A percentile compares a stretch with the other conserved stretches of the same genome.
phyloP scores from a whole-genome alignment of 139 green algal species.

The Coelastrella sp. region DNA sequence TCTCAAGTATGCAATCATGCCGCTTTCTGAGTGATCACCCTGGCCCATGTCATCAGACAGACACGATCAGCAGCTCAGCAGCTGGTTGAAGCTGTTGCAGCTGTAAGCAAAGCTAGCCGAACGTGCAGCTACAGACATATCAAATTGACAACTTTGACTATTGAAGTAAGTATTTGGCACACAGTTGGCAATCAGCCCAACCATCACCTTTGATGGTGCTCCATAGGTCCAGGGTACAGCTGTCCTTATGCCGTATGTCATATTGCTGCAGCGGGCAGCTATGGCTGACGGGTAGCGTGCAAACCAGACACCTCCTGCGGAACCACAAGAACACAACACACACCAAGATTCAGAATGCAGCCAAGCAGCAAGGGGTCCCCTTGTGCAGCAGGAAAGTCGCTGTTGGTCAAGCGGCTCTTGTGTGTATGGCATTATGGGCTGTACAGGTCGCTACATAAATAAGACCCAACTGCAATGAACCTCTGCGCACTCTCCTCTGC shows the following conservation, averaged over 20 bases:
- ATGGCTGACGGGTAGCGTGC: slow-evolving; percentile 13
- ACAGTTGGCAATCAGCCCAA: not conserved
- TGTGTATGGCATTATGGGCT: too few relatives aligned
- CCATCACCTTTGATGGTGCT: slow-evolving; percentile 20
- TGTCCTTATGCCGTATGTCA: slow-evolving; percentile 21
- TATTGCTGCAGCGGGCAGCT: slow-evolving; percentile 33
- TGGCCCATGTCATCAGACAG: too few relatives aligned
- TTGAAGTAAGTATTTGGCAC: not conserved
- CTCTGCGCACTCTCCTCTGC: too few relatives aligned
- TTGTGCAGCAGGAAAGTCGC: too few relatives aligned
- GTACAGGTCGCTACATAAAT: too few relatives aligned
- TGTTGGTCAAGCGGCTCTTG: too few relatives aligned
- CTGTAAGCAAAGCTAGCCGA: too few relatives aligned
- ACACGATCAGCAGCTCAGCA: too few relatives aligned
- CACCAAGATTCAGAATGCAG: not conserved
- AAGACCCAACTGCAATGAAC: too few relatives aligned
- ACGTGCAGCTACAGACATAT: not conserved
- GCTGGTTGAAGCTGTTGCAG: too few relatives aligned
- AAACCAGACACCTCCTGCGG: slow-evolving; percentile 41
- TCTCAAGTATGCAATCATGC: too few relatives aligned
- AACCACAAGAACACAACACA: not conserved
- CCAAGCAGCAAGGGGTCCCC: not conserved
- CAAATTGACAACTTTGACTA: not conserved
- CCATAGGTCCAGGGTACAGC: not conserved
- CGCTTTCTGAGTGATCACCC: too few relatives aligned